Percentiles rank a stretch among this genome's conserved stretches.
Evolutionary conservation across 192 early-diverging fungal genomes (phyloP).

Genomic region (Backusella tuberculispora): DNA sequence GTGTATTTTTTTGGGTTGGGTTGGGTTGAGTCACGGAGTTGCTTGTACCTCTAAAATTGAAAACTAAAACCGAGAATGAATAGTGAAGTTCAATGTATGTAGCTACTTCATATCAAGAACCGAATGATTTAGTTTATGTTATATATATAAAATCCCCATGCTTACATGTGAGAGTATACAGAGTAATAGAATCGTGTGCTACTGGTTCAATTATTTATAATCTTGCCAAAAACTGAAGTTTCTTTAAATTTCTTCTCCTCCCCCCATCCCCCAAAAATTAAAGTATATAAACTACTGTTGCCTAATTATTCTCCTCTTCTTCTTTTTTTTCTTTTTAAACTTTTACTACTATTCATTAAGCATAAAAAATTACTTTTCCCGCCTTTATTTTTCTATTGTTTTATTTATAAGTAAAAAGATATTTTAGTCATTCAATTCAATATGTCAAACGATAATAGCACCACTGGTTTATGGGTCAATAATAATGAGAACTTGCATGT

Average conservation of each 20-base stretch:
- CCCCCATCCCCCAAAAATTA: conserved; percentile 12
- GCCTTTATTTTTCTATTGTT: neutral
- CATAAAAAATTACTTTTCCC: conserved; percentile 5
- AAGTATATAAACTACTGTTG: conserved; percentile 1
- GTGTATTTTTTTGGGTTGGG: neutral
- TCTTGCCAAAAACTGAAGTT: neutral
- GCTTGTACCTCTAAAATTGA: neutral
- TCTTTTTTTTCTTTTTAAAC: neutral
- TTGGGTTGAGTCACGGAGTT: neutral
- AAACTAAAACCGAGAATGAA: conserved; percentile 1
- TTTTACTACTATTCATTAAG: neutral
- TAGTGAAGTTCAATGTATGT: neutral
- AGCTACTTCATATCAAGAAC: neutral
- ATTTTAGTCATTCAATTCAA: neutral
- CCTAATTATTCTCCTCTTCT: neutral
- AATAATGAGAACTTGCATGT: neutral
- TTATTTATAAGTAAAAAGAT: neutral
- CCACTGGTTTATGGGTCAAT: neutral
- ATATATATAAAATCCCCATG: neutral
- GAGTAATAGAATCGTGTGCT: conserved; percentile 4
- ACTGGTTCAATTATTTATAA: conserved; percentile 12
- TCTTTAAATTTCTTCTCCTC: neutral
- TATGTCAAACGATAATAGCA: conserved; percentile 1
- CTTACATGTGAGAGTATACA: neutral
- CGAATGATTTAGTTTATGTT: neutral